Conservation (phyloP, 2,329 filamentous ascomycete species). For the Rhinocladiella mackenziei region DNA sequence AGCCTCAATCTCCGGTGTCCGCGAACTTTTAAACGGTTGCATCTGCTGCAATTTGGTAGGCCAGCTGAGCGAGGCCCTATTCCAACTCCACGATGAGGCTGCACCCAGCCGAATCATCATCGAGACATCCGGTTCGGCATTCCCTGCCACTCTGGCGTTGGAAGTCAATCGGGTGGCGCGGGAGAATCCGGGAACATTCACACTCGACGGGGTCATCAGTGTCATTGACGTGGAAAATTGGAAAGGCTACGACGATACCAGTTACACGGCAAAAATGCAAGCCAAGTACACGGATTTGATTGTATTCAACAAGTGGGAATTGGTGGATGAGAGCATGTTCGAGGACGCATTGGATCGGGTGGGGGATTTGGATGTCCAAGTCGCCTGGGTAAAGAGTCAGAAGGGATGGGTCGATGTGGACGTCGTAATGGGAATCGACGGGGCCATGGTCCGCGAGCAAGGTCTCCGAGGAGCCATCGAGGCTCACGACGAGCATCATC, state of each 20-base stretch:
- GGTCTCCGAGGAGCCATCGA: conserved; percentile 30
- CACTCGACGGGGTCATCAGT: conserved; percentile 80
- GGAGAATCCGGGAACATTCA: conserved; percentile 59
- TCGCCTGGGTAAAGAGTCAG: conserved; percentile 79
- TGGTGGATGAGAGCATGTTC: conserved; percentile 65
- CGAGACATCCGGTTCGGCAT: conserved; percentile 85
- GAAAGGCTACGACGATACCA: conserved; percentile 86
- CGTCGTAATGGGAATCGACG: conserved; percentile 82
- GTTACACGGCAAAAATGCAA: conserved; percentile 82
- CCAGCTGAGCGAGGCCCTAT: conserved; percentile 75
- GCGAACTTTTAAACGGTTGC: conserved; percentile 91
- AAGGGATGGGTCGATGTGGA: conserved; percentile 73
- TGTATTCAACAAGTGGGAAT: conserved; percentile 91
- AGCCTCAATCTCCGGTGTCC: conserved; percentile 78
- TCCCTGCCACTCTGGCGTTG: conserved; percentile 83
- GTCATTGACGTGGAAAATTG: conserved; percentile 95
- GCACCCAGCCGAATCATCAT: conserved; percentile 82
- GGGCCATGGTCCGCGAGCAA: conserved; percentile 57
- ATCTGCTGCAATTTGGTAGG: conserved; percentile 99
- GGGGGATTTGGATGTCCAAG: conserved; percentile 74
- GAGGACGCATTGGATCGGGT: conserved; percentile 75
- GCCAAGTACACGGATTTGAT: conserved; percentile 86
- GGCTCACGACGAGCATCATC: conserved; percentile 36
- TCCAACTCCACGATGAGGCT: conserved; percentile 61
- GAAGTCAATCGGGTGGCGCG: conserved; percentile 76